Conservation (phyloP, 176 grass and related monocot species). For the Oryza nivara region DNA sequence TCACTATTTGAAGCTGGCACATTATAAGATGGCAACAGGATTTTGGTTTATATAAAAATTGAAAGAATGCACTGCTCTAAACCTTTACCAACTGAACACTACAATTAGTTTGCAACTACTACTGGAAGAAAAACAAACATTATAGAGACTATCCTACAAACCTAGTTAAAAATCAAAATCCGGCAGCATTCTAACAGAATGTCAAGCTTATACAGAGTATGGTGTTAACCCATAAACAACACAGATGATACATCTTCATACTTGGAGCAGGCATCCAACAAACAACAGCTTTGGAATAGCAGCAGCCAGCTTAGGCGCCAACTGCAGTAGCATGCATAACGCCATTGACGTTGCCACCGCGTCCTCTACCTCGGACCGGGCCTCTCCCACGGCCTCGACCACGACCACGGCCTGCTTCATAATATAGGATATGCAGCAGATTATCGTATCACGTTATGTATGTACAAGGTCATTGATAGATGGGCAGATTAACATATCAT, state of each 20-base stretch:
- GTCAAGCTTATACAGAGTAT: conserved; percentile 77
- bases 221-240: conserved; percentile 61
- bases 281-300: conserved; percentile 7
- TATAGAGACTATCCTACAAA: conserved; percentile 63
- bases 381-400: conserved; percentile 72
- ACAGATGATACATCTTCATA: conserved; percentile 68
- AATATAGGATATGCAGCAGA: neutral
- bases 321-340: conserved; percentile 27
- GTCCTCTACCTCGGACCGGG: conserved; percentile 56
- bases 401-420: conserved; percentile 42
- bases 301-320: conserved; percentile 43
- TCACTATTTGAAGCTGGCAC: neutral
- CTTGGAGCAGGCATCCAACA: conserved; percentile 86
- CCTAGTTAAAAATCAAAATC: conserved; percentile 67
- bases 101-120: conserved; percentile 77
- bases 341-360: conserved; percentile 38
- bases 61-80: conserved; percentile 97
- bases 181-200: conserved; percentile 53
- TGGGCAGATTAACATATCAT: neutral
- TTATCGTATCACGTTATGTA: neutral
- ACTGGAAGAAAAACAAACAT: conserved; percentile 48
- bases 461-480: neutral
- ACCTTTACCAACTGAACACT: conserved; percentile 66
- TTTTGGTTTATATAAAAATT: conserved; percentile 61
- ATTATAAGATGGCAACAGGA: conserved; percentile 22